These are phyloP conservation scores for Phytophthora podocarpi DNA, from an alignment of 352 stramenopile species.

Conservation along the genomic window DNA sequence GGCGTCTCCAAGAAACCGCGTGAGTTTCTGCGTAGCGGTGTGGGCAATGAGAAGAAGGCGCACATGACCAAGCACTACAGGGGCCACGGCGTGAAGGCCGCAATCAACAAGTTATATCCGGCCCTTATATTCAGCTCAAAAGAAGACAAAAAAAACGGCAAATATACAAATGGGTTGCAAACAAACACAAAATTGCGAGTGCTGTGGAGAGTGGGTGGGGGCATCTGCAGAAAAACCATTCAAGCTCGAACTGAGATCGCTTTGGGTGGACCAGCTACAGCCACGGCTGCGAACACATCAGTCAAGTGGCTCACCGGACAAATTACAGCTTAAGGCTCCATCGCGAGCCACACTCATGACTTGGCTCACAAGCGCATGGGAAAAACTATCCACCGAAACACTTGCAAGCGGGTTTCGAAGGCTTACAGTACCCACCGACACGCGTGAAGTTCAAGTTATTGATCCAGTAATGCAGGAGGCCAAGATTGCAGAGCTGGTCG, in stretches of 20 bases:
- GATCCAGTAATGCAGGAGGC: neutral
- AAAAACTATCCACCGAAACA: neutral
- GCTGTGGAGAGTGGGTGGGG: neutral
- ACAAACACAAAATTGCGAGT: neutral
- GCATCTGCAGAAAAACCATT: slow-evolving; percentile 4
- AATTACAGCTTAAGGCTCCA: slow-evolving; percentile 1
- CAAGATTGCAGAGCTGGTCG: neutral
- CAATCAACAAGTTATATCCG: neutral
- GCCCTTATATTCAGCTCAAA: neutral
- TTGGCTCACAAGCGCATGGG: no score
- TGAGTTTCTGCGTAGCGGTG: neutral
- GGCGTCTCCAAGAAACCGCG: neutral
- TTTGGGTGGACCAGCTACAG: slow-evolving; percentile 2
- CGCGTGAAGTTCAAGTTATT: no score
- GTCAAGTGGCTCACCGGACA: neutral
- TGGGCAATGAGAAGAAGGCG: neutral
- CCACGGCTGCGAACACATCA: neutral
- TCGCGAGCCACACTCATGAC: no score
- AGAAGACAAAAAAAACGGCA: neutral
- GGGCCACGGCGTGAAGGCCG: neutral
- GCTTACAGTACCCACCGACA: neutral
- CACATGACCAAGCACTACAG: neutral
- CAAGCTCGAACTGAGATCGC: neutral
- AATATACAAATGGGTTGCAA: neutral
- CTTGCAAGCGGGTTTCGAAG: neutral